These are phyloP conservation scores for Penicillium angulare DNA, from an alignment of 495 filamentous ascomycete species.

Conservation along the genomic window DNA sequence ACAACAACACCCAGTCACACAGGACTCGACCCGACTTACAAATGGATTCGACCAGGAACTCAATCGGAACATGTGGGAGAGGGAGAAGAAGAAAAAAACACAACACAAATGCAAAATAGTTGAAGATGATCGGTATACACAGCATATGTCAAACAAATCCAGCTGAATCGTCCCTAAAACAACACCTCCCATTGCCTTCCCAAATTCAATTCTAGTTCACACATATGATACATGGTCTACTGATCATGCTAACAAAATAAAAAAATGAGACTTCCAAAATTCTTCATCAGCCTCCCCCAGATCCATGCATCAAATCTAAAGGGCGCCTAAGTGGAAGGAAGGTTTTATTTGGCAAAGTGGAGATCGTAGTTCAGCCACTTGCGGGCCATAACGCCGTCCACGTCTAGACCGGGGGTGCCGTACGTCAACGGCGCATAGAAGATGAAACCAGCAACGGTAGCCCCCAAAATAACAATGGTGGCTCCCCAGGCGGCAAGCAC, in stretches of 20 bases:
- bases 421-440: slow-evolving; percentile 96
- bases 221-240: slow-evolving; percentile 4
- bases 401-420: slow-evolving; percentile 85
- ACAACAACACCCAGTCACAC: slow-evolving; percentile 6
- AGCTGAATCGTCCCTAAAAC: background rate
- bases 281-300: too few relatives aligned
- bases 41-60: background rate
- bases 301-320: too few relatives aligned
- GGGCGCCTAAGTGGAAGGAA: background rate
- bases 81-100: background rate
- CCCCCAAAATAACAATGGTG: slow-evolving; percentile 60
- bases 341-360: slow-evolving; percentile 92
- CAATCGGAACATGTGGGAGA: background rate
- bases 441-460: slow-evolving; percentile 75
- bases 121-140: background rate
- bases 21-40: slow-evolving; percentile 14
- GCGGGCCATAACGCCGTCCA: slow-evolving; percentile 75
- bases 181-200: background rate
- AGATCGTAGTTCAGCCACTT: slow-evolving; percentile 98
- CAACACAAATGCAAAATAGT: background rate
- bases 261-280: background rate
- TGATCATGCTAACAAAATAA: background rate
- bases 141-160: background rate
- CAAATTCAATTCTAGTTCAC: background rate
- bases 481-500: slow-evolving; percentile 78